phyloP scores from a whole-genome alignment of 495 filamentous ascomycete species.

The Xylaria palmicola region DNA sequence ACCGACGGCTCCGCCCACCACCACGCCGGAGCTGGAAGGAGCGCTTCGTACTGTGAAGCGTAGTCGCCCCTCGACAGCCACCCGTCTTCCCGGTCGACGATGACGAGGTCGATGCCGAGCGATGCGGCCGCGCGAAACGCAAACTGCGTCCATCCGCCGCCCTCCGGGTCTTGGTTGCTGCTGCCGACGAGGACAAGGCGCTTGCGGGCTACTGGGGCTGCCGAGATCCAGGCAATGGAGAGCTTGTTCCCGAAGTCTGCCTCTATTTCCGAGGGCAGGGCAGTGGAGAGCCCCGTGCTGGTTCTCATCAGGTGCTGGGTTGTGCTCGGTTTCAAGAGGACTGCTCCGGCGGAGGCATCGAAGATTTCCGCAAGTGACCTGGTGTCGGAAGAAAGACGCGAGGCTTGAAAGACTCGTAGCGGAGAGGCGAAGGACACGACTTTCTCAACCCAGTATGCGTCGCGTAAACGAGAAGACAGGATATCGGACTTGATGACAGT shows the following conservation, averaged over 20 bases:
- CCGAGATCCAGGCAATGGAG: slow-evolving; percentile 31
- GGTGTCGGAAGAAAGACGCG: slow-evolving; percentile 6
- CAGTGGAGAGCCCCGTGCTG: neutral
- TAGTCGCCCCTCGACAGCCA: slow-evolving; percentile 44
- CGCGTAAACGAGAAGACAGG: slow-evolving; percentile 24
- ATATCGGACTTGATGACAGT: slow-evolving; percentile 26
- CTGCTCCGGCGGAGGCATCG: slow-evolving; percentile 21
- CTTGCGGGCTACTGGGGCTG: slow-evolving; percentile 24
- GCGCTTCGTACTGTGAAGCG: slow-evolving; percentile 34
- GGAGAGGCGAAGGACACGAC: slow-evolving; percentile 21
- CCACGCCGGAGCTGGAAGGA: slow-evolving; percentile 17
- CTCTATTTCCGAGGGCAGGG: slow-evolving; percentile 13
- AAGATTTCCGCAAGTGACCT: slow-evolving; percentile 20
- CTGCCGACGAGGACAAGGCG: slow-evolving; percentile 38
- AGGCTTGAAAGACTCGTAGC: slow-evolving; percentile 16
- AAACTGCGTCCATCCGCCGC: slow-evolving; percentile 32
- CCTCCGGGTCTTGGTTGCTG: slow-evolving; percentile 37
- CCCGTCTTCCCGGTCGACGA: slow-evolving; percentile 47
- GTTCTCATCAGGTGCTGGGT: neutral
- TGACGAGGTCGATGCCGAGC: slow-evolving; percentile 45
- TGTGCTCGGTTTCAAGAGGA: slow-evolving; percentile 10
- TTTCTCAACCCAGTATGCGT: slow-evolving; percentile 18
- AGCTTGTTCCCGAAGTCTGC: slow-evolving; percentile 25
- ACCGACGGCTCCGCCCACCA: slow-evolving; percentile 32
- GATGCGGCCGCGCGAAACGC: slow-evolving; percentile 39